phyloP scores from a whole-genome alignment of 208 protist species.

The Leishmania lainsoni region DNA sequence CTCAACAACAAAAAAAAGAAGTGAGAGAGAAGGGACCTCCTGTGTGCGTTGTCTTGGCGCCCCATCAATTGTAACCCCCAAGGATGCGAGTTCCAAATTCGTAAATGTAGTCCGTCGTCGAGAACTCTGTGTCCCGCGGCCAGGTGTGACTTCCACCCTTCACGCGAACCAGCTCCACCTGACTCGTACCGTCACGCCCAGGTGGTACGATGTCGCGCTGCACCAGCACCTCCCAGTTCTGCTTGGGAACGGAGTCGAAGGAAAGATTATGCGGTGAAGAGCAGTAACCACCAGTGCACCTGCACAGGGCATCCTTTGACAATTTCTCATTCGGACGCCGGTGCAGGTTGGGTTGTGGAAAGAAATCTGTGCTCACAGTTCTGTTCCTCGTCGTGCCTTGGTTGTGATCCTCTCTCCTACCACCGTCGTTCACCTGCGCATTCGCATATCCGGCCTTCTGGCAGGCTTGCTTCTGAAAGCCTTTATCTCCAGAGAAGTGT shows the following conservation, averaged over 20 bases:
- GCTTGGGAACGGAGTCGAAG: not conserved
- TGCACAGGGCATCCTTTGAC: not conserved
- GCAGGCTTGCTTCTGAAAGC: not conserved
- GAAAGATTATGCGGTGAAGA: too few relatives aligned
- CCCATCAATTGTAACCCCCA: constrained; percentile 26
- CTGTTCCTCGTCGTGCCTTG: not conserved
- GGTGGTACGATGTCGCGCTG: not conserved
- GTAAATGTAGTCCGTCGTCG: constrained; percentile 74
- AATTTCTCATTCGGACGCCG: not conserved
- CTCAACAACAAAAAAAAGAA: constrained; percentile 9
- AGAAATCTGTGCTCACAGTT: too few relatives aligned
- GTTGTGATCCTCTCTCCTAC: too few relatives aligned
- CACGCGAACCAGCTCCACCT: constrained; percentile 65
- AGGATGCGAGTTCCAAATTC: constrained; percentile 54
- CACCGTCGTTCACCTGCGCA: not conserved
- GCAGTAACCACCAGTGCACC: not conserved
- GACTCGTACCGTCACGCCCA: not conserved
- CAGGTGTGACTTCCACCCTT: constrained; percentile 48
- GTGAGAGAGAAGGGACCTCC: not conserved
- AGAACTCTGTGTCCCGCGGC: constrained; percentile 57
- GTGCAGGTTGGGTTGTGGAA: not conserved
- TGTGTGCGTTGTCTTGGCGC: not conserved
- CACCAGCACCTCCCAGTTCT: not conserved
- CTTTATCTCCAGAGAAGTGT: not conserved
- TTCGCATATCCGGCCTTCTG: not conserved